Evolutionary conservation across 176 grass and related monocot genomes (phyloP).

Genomic region (Phyllostachys edulis): DNA sequence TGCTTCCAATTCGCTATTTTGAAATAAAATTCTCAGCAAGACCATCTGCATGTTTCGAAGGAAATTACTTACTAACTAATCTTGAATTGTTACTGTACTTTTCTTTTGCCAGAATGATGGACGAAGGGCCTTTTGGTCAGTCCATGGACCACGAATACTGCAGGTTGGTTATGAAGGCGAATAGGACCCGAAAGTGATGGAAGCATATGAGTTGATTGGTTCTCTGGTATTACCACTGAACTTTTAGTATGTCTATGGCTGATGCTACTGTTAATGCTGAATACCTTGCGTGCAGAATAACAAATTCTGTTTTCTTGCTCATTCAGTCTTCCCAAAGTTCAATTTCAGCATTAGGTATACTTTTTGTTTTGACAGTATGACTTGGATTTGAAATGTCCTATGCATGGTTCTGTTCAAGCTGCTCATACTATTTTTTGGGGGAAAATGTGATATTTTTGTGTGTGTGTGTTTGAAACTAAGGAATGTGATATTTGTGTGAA

Average conservation of each 20-base stretch:
- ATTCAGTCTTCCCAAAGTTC: not conserved
- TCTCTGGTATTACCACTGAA: slow-evolving; percentile 63
- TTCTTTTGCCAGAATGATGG: slow-evolving; percentile 66
- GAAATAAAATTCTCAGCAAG: slow-evolving; percentile 2
- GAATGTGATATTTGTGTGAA: not conserved
- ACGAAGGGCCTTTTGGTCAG: slow-evolving; percentile 73
- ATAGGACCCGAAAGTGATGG: slow-evolving; percentile 88
- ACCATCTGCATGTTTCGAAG: not conserved
- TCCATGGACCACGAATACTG: slow-evolving; percentile 84
- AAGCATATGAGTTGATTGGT: slow-evolving; percentile 92
- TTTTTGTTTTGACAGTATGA: not conserved
- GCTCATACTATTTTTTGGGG: not conserved
- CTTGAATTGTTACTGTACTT: not conserved
- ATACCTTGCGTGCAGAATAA: not conserved
- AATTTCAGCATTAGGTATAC: not conserved
- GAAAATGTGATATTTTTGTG: not conserved
- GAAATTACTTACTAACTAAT: not conserved
- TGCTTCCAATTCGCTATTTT: not conserved
- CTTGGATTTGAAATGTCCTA: not conserved
- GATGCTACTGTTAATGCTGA: not conserved
- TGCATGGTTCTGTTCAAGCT: not conserved
- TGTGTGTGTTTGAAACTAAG: too few relatives aligned
- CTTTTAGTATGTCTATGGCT: slow-evolving; percentile 27
- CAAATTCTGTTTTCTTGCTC: not conserved
- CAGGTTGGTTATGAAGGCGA: slow-evolving; percentile 94